phyloP scores from a whole-genome alignment of 1,139 yeast genomes.

The Meyerozyma guilliermondii region DNA sequence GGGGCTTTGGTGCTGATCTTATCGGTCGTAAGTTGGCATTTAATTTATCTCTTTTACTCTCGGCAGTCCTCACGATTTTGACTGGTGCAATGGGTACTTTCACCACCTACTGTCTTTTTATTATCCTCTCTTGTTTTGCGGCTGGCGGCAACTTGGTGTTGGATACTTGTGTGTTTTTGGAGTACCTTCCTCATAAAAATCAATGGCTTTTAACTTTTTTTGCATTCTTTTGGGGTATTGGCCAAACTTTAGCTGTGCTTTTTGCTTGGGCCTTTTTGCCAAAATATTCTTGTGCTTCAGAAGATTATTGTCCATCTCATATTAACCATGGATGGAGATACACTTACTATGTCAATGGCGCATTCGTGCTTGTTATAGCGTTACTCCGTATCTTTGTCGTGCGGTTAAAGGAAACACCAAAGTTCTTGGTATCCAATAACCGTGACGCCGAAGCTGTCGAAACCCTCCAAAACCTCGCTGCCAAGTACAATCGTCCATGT shows the following conservation, averaged over 20 bases:
- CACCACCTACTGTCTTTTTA: conserved; percentile 46
- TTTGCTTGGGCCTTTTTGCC: conserved; percentile 55
- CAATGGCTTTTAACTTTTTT: conserved; percentile 52
- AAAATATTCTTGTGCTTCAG: conserved; percentile 39
- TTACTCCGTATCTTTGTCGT: conserved; percentile 42
- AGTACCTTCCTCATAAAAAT: conserved; percentile 48
- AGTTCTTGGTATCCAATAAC: conserved; percentile 47
- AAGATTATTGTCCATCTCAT: conserved; percentile 36
- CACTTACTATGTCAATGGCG: conserved; percentile 49
- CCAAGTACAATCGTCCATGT: conserved; percentile 36
- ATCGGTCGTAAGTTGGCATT: conserved; percentile 56
- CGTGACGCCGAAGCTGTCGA: conserved; percentile 48
- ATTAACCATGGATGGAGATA: conserved; percentile 60
- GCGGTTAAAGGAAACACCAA: conserved; percentile 52
- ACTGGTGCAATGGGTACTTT: conserved; percentile 47
- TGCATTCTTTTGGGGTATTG: conserved; percentile 62
- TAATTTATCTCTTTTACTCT: conserved; percentile 45
- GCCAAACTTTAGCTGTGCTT: conserved; percentile 52
- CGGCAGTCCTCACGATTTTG: conserved; percentile 48
- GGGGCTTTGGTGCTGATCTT: conserved; percentile 58
- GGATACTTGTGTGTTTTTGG: conserved; percentile 57
- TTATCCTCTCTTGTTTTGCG: conserved; percentile 41
- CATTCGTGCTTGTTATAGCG: conserved; percentile 46
- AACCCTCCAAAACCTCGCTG: conserved; percentile 32
- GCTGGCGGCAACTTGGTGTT: conserved; percentile 61